Evolutionary conservation across 2,329 filamentous ascomycete genomes (phyloP).

Genomic region (Cytospora mali): DNA sequence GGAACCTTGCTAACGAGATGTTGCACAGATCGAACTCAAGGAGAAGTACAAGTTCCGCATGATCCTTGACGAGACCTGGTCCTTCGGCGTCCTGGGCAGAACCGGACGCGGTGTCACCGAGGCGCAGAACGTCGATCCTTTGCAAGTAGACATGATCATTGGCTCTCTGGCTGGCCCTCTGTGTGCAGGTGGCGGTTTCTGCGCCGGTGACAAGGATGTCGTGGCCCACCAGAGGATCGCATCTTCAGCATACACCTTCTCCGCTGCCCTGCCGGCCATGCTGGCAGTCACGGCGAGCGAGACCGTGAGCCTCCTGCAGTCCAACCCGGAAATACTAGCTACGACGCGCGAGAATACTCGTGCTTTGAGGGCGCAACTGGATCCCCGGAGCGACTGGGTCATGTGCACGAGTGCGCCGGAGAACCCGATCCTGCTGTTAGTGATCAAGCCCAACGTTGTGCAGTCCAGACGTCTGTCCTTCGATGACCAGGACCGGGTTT

Average conservation of each 20-base stretch:
- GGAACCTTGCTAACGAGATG: not conserved
- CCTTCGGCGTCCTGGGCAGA: constrained; percentile 89
- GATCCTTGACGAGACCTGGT: constrained; percentile 96
- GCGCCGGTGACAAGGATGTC: constrained; percentile 86
- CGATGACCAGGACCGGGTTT: constrained; percentile 79
- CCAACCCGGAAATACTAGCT: constrained; percentile 77
- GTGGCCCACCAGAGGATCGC: constrained; percentile 96
- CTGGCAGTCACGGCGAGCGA: constrained; percentile 95
- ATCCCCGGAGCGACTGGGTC: constrained; percentile 93
- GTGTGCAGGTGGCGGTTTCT: constrained; percentile 93
- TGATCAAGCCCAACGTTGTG: constrained; percentile 82
- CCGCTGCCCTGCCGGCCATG: constrained; percentile 90
- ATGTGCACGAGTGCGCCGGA: constrained; percentile 77
- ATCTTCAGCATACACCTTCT: constrained; percentile 91
- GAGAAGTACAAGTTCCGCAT: constrained; percentile 97
- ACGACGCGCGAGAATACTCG: constrained; percentile 85
- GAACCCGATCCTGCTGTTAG: constrained; percentile 84
- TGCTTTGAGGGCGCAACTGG: constrained; percentile 81
- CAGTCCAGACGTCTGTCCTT: constrained; percentile 66
- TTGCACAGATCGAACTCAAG: constrained; percentile 77
- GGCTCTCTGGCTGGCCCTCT: constrained; percentile 89
- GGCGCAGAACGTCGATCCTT: constrained; percentile 92
- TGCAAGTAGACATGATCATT: constrained; percentile 95
- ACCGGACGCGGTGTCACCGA: constrained; percentile 93
- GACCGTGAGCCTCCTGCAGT: constrained; percentile 82